Evolutionary conservation across 2,329 filamentous ascomycete genomes (phyloP).

Genomic region (Fusarium mundagurra): DNA sequence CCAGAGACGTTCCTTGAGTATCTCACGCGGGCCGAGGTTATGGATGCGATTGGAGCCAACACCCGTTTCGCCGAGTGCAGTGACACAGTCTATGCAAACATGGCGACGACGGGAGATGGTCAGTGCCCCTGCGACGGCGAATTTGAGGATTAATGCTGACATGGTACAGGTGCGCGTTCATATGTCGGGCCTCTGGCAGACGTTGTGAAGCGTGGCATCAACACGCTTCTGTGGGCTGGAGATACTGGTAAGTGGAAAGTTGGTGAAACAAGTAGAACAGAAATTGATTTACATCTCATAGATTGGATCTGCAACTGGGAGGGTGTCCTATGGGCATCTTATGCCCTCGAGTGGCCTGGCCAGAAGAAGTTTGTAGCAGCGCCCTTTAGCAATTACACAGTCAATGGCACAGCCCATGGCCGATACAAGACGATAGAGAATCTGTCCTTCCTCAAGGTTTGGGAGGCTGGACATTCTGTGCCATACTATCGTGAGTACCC

Average conservation of each 20-base stretch:
- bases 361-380: conserved; percentile 51
- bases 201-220: conserved; percentile 59
- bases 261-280: background rate
- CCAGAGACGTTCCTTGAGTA: conserved; percentile 40
- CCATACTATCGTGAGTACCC: conserved; percentile 53
- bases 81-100: conserved; percentile 37
- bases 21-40: conserved; percentile 37
- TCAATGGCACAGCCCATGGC: conserved; percentile 58
- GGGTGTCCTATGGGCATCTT: conserved; percentile 58
- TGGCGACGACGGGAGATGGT: conserved; percentile 39
- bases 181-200: conserved; percentile 55
- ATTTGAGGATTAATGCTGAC: background rate
- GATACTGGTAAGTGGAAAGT: conserved; percentile 53
- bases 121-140: background rate
- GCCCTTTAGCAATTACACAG: conserved; percentile 54
- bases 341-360: conserved; percentile 56
- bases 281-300: conserved; percentile 7
- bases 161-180: conserved; percentile 51
- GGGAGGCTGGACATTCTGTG: conserved; percentile 66
- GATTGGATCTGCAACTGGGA: conserved; percentile 70
- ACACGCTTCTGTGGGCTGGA: conserved; percentile 63
- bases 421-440: conserved; percentile 63
- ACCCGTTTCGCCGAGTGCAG: conserved; percentile 41
- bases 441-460: conserved; percentile 67
- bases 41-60: conserved; percentile 39